phyloP scores from a whole-genome alignment of 1,139 yeast genomes.

The Yamadazyma diddensiae region DNA sequence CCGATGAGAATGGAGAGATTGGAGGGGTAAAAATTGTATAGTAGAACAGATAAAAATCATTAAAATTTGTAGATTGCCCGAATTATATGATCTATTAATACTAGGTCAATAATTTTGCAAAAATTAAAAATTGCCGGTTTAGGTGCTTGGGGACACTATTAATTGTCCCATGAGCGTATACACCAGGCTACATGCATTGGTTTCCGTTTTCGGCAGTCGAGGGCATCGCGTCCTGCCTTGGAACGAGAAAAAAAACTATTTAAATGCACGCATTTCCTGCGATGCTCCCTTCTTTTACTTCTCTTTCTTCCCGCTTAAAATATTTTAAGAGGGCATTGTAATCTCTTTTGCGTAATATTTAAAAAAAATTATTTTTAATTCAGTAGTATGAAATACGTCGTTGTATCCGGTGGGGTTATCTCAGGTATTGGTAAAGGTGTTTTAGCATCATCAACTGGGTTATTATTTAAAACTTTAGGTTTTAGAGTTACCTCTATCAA shows the following conservation, averaged over 20 bases:
- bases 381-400: conserved; percentile 86
- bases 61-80: no score
- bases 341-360: neutral
- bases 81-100: neutral
- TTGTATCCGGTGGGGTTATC: conserved; percentile 98
- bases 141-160: conserved; percentile 4
- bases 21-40: conserved; percentile 68
- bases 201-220: conserved; percentile 28
- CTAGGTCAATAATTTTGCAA: conserved; percentile 3
- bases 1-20: conserved; percentile 41
- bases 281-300: conserved; percentile 14
- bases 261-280: conserved; percentile 12
- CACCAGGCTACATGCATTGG: conserved; percentile 2
- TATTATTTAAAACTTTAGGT: conserved; percentile 89
- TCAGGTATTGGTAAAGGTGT: conserved; percentile 99
- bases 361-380: neutral
- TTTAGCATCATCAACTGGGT: conserved; percentile 94
- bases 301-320: conserved; percentile 50
- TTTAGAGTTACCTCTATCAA: conserved; percentile 94
- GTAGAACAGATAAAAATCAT: no score
- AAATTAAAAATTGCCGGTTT: conserved; percentile 2
- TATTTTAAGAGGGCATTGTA: conserved; percentile 43
- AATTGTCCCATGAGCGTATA: conserved; percentile 4
- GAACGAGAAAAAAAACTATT: conserved; percentile 12
- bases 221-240: conserved; percentile 14